Conservation (phyloP, 106 monocot genomes). For the Gastrodia elata region DNA sequence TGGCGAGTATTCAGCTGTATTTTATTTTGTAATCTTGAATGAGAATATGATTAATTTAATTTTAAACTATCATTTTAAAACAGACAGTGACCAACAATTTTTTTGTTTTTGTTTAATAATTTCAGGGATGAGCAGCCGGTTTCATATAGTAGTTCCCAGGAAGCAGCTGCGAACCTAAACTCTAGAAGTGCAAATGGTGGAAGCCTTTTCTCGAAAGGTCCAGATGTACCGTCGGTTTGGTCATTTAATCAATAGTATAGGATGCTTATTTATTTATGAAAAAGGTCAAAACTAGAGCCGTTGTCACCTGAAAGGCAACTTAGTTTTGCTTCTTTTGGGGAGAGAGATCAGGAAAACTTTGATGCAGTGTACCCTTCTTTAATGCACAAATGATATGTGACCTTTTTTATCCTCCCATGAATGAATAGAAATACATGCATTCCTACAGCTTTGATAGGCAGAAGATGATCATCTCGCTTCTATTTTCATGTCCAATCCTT, state of each 20-base stretch:
- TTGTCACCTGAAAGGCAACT: background rate
- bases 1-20: too few relatives aligned
- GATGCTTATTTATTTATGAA: too few relatives aligned
- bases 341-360: conserved; percentile 7
- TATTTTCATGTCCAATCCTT: background rate
- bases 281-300: background rate
- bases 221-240: conserved; percentile 39
- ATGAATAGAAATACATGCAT: conserved; percentile 15
- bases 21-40: too few relatives aligned
- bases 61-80: too few relatives aligned
- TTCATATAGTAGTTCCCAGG: conserved; percentile 13
- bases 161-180: conserved; percentile 10
- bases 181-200: conserved; percentile 8
- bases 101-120: background rate
- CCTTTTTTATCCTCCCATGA: conserved; percentile 4
- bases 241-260: conserved; percentile 35
- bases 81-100: background rate
- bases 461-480: background rate
- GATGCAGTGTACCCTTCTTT: conserved; percentile 19
- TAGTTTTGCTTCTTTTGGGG: conserved; percentile 6
- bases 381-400: conserved; percentile 18
- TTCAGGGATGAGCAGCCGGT: conserved; percentile 25
- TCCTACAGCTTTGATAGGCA: background rate
- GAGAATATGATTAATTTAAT: too few relatives aligned
- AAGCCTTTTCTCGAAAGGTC: conserved; percentile 27